Conservation (phyloP, 768 basidiomycete species). For the Lentinula sp. region DNA sequence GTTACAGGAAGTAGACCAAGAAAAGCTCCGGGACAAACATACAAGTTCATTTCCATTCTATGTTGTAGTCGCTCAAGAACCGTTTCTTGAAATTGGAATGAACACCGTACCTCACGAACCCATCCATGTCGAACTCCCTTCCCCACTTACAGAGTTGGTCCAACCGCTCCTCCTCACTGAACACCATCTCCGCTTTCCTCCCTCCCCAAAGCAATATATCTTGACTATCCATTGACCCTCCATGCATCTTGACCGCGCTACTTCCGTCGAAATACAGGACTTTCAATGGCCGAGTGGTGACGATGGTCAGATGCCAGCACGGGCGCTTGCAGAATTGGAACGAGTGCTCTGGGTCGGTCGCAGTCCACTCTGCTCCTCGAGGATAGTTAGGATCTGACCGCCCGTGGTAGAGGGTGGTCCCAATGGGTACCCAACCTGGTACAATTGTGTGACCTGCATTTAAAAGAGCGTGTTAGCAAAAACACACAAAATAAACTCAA, state of each 20-base stretch:
- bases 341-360: constrained; percentile 17
- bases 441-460: constrained; percentile 16
- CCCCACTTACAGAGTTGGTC: constrained; percentile 38
- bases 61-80: constrained; percentile 1
- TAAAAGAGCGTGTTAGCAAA: not conserved
- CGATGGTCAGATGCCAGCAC: constrained; percentile 33
- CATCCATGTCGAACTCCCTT: constrained; percentile 32
- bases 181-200: constrained; percentile 11
- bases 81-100: constrained; percentile 1
- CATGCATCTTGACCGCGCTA: constrained; percentile 36
- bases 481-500: not conserved
- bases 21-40: constrained; percentile 10
- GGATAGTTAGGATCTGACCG: constrained; percentile 10
- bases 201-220: constrained; percentile 41
- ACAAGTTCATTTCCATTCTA: constrained; percentile 49
- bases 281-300: constrained; percentile 31
- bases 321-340: constrained; percentile 28
- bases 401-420: constrained; percentile 17
- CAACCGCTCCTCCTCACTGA: constrained; percentile 29
- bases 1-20: not conserved
- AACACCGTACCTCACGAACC: constrained; percentile 33
- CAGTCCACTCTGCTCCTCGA: constrained; percentile 12
- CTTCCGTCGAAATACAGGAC: constrained; percentile 49
- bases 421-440: constrained; percentile 11
- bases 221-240: constrained; percentile 39